A percentile compares a stretch with the other conserved stretches of the same genome.
These are phyloP conservation scores for Neonectria hederae DNA, from an alignment of 2,329 filamentous ascomycete genomes.

Conservation along the genomic window DNA sequence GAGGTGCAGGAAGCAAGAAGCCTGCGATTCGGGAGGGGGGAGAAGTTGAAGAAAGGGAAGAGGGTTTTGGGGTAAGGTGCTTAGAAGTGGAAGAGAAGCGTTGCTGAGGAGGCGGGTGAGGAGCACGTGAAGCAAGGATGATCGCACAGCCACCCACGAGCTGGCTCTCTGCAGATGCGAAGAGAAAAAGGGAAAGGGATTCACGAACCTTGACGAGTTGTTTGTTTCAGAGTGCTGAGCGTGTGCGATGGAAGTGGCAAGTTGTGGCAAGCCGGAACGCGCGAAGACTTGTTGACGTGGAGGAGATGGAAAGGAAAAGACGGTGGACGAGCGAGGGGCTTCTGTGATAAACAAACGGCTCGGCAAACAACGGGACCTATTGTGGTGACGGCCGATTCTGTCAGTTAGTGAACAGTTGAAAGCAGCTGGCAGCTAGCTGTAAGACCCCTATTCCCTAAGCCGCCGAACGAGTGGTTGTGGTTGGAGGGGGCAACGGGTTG, in stretches of 20 bases:
- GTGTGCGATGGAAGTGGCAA: neutral
- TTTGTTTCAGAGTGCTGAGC: neutral
- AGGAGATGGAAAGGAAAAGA: neutral
- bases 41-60: conserved; percentile 8
- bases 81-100: neutral
- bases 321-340: neutral
- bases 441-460: neutral
- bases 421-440: neutral
- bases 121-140: neutral
- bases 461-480: neutral
- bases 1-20: neutral
- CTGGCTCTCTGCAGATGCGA: neutral
- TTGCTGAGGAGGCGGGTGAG: neutral
- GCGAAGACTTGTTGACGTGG: neutral
- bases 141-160: neutral
- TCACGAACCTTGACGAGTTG: conserved; percentile 2
- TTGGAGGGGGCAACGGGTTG: neutral
- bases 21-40: neutral
- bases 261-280: neutral
- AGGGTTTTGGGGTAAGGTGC: neutral
- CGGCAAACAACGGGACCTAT: conserved; percentile 1
- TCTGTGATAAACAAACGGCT: conserved; percentile 16
- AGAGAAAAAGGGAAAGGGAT: neutral
- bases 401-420: conserved; percentile 12
- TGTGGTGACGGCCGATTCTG: neutral